Conservation (phyloP, 495 filamentous ascomycete species). For the Xylaria castorea region DNA sequence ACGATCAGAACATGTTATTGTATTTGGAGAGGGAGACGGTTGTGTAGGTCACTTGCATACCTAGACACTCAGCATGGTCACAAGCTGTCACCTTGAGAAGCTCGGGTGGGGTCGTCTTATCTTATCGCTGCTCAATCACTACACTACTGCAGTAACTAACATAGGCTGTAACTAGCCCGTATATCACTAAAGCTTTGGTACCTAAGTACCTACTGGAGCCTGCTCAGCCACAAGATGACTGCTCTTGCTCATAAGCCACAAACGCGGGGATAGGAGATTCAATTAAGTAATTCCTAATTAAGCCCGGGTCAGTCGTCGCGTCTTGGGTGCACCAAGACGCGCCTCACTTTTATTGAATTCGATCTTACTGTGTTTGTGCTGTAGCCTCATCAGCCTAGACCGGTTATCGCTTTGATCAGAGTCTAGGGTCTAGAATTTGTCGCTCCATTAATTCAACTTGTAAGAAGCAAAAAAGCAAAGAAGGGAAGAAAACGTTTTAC, state of each 20-base stretch:
- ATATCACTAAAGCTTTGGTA: no score
- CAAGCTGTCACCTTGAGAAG: background rate
- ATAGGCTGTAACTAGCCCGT: no score
- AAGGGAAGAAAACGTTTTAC: background rate
- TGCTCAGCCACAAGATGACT: conserved; percentile 2
- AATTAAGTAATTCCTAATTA: conserved; percentile 6
- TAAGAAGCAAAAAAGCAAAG: background rate
- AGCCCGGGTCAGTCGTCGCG: conserved; percentile 24
- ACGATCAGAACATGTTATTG: conserved; percentile 13
- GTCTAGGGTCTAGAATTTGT: background rate
- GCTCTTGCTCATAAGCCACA: background rate
- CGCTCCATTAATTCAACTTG: background rate
- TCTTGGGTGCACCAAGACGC: conserved; percentile 29
- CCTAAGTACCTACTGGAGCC: background rate
- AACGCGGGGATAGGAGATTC: background rate
- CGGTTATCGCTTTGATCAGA: background rate
- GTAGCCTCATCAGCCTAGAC: background rate
- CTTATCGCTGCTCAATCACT: no score
- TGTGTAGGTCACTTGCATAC: background rate
- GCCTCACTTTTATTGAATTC: conserved; percentile 10
- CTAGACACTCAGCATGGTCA: background rate
- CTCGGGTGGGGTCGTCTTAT: conserved; percentile 10
- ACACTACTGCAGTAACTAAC: no score
- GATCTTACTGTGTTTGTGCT: background rate
- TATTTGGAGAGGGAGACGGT: background rate